phyloP scores from a whole-genome alignment of 2,329 filamentous ascomycete species.

The Didymella pinodella region DNA sequence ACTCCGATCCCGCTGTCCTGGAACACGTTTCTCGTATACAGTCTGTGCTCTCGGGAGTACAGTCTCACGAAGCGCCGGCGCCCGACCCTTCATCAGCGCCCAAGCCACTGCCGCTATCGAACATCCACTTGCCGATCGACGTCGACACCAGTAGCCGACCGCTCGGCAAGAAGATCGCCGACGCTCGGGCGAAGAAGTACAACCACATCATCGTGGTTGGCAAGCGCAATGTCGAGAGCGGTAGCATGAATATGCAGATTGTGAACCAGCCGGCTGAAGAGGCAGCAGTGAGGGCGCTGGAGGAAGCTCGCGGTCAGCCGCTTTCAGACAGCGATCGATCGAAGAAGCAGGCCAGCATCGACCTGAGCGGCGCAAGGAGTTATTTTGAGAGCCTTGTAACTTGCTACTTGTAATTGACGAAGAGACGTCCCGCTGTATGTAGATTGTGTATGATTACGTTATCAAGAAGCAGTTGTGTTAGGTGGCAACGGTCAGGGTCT shows the following conservation, averaged over 20 bases:
- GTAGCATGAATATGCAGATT: conserved; percentile 38
- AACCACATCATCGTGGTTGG: conserved; percentile 78
- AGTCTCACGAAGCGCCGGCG: conserved; percentile 22
- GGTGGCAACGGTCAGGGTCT: not conserved
- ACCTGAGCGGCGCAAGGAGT: conserved; percentile 31
- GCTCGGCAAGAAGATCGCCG: conserved; percentile 73
- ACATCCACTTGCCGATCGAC: conserved; percentile 73
- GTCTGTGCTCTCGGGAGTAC: conserved; percentile 41
- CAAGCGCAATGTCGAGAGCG: conserved; percentile 37
- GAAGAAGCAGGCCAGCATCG: conserved; percentile 29
- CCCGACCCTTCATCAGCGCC: conserved; percentile 30
- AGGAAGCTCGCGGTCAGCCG: conserved; percentile 39
- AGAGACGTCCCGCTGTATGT: conserved; percentile 1
- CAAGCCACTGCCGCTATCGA: conserved; percentile 56
- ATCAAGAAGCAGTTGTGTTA: not conserved
- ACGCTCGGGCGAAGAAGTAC: conserved; percentile 76
- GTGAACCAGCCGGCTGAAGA: conserved; percentile 51
- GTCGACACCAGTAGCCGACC: conserved; percentile 70
- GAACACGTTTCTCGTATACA: conserved; percentile 56
- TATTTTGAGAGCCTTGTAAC: conserved; percentile 44
- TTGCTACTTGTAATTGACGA: conserved; percentile 35
- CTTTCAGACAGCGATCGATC: conserved; percentile 26
- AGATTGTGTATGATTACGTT: conserved; percentile 1
- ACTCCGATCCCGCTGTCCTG: conserved; percentile 64
- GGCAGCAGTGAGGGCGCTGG: conserved; percentile 38